phyloP scores from a whole-genome alignment of 192 early-diverging fungal species.

The Chytriomyces confervae region DNA sequence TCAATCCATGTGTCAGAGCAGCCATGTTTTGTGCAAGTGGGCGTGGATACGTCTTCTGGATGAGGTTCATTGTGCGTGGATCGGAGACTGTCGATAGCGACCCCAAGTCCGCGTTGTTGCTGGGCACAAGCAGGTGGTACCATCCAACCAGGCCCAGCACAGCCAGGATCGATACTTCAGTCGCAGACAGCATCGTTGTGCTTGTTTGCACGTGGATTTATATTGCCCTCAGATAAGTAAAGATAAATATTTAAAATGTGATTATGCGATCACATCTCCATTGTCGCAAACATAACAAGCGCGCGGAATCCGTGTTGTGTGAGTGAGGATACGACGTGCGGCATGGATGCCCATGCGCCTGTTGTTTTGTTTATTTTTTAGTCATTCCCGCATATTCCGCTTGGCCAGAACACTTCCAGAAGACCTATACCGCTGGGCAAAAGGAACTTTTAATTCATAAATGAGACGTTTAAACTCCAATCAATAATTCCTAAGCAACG shows the following conservation, averaged over 20 bases:
- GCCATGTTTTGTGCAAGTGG: neutral
- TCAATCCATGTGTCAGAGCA: neutral
- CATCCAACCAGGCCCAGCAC: neutral
- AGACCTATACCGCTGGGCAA: no score
- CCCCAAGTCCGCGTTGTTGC: neutral
- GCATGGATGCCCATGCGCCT: no score
- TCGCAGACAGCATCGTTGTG: neutral
- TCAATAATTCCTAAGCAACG: no score
- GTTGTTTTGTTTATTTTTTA: no score
- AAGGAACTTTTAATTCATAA: no score
- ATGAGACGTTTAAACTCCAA: no score
- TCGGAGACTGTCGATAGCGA: conserved; percentile 5
- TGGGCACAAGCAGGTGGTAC: conserved; percentile 8
- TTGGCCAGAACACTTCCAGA: no score
- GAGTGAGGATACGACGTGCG: no score
- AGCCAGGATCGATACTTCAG: neutral
- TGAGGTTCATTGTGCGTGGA: neutral
- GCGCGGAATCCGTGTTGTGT: no score
- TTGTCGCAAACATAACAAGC: no score
- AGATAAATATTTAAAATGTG: conserved; percentile 6
- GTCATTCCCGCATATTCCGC: no score
- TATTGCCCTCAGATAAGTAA: conserved; percentile 25
- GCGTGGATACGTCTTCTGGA: conserved; percentile 4
- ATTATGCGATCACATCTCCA: conserved; percentile 26
- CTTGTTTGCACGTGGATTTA: no score